Evolutionary conservation across 495 filamentous ascomycete genomes (phyloP).

Genomic region (Pyrenopolyporus hunteri): DNA sequence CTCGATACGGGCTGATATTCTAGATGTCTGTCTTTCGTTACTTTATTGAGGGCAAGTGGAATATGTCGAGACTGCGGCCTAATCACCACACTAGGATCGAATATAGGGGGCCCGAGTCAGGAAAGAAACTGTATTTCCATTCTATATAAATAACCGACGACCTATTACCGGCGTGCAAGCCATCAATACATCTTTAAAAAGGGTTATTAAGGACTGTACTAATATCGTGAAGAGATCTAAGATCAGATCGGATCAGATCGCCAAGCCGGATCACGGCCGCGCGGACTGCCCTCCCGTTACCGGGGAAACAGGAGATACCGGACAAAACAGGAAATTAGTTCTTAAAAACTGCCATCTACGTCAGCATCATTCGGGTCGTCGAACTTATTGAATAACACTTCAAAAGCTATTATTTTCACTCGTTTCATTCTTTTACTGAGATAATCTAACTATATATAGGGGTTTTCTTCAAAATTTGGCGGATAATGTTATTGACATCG

Average conservation of each 20-base stretch:
- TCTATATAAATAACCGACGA: too few species aligned
- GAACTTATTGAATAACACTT: conserved; percentile 5
- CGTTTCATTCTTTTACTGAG: background rate
- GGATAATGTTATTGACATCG: conserved; percentile 57
- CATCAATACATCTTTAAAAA: too few species aligned
- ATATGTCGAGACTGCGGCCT: too few species aligned
- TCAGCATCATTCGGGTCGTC: conserved; percentile 1
- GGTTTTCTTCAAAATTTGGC: conserved; percentile 5
- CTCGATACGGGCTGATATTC: too few species aligned
- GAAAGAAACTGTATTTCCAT: too few species aligned
- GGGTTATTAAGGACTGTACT: too few species aligned
- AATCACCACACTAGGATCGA: too few species aligned
- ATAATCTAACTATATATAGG: conserved; percentile 12
- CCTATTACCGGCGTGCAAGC: too few species aligned
- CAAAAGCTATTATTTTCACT: conserved; percentile 4
- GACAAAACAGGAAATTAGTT: conserved; percentile 30
- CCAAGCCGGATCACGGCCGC: conserved; percentile 34
- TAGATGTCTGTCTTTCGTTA: too few species aligned
- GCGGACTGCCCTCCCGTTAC: conserved; percentile 17
- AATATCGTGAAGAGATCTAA: conserved; percentile 25
- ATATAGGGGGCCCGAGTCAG: too few species aligned
- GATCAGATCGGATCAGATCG: conserved; percentile 30
- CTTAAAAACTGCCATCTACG: conserved; percentile 8
- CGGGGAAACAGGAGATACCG: conserved; percentile 23
- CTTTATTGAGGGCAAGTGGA: too few species aligned